phyloP scores from a whole-genome alignment of 495 filamentous ascomycete species.

The Paragyromitra xinjiangensis region DNA sequence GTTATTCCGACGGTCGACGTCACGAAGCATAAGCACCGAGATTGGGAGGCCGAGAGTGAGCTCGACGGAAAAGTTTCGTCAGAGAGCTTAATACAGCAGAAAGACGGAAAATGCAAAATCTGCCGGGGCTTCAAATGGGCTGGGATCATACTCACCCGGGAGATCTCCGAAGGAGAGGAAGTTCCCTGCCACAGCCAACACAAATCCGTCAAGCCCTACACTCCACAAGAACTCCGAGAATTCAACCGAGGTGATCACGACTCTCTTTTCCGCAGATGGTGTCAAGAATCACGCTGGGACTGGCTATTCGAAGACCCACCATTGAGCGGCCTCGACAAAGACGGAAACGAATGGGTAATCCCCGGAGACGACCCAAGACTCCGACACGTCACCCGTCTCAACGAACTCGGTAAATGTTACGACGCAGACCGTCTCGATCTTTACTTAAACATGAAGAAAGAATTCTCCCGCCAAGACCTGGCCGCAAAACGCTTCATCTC shows the following conservation, averaged over 20 bases:
- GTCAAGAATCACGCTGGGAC: constrained; percentile 57
- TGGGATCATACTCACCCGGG: constrained; percentile 44
- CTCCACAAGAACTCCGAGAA: constrained; percentile 43
- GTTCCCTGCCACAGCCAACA: constrained; percentile 51
- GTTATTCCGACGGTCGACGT: constrained; percentile 30
- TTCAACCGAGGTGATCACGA: constrained; percentile 32
- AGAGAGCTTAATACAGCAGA: constrained; percentile 50
- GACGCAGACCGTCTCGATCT: constrained; percentile 37
- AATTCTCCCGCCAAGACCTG: constrained; percentile 47
- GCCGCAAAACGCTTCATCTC: constrained; percentile 53
- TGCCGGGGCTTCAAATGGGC: constrained; percentile 55
- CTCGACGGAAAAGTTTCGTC: constrained; percentile 34
- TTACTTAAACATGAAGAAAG: constrained; percentile 11
- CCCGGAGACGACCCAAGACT: constrained; percentile 55
- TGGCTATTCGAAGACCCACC: constrained; percentile 57
- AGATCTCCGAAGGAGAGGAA: constrained; percentile 49
- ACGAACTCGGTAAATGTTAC: constrained; percentile 40
- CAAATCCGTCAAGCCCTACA: constrained; percentile 55
- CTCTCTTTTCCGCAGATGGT: constrained; percentile 54
- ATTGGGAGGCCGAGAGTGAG: constrained; percentile 42
- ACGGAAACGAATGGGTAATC: constrained; percentile 46
- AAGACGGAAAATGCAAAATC: constrained; percentile 53
- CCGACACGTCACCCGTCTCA: constrained; percentile 52
- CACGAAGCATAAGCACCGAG: constrained; percentile 28
- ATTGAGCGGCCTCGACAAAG: constrained; percentile 8